Evolutionary conservation across 208 protist genomes (phyloP).

Genomic region (Acanthamoeba culbertsoni): DNA sequence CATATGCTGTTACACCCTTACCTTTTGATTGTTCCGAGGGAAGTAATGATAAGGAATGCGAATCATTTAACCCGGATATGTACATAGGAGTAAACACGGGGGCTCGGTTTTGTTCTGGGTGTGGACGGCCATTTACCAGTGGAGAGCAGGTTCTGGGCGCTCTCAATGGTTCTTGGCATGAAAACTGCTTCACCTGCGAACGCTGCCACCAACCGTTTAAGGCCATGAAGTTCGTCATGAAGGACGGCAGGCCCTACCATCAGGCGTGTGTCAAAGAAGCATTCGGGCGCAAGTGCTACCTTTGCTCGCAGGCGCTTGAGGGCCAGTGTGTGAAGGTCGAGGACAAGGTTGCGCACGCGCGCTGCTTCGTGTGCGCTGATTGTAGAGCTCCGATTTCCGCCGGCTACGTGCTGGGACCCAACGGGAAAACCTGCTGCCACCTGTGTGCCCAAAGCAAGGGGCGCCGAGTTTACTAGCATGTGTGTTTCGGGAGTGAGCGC

Average conservation of each 20-base stretch:
- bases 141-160: not conserved
- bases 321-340: constrained; percentile 49
- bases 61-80: not conserved
- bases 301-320: constrained; percentile 16
- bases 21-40: not conserved
- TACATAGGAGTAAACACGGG: not conserved
- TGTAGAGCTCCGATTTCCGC: not conserved
- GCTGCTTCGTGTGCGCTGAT: constrained; percentile 26
- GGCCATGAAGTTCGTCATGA: constrained; percentile 29
- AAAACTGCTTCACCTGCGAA: not conserved
- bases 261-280: not conserved
- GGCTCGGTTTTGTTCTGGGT: not conserved
- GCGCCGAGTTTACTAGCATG: not conserved
- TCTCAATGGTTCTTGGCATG: constrained; percentile 1
- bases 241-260: constrained; percentile 37
- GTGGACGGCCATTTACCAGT: not conserved
- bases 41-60: too few relatives aligned
- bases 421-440: not conserved
- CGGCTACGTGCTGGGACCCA: not conserved
- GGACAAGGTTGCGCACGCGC: not conserved
- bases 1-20: not conserved
- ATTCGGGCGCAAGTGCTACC: constrained; percentile 19
- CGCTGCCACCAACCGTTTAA: constrained; percentile 6
- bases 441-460: not conserved
- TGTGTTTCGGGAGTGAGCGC: not conserved